These are phyloP conservation scores for Apophysomyces sp. DNA, from an alignment of 371 early-diverging fungal genomes.

Conservation along the genomic window DNA sequence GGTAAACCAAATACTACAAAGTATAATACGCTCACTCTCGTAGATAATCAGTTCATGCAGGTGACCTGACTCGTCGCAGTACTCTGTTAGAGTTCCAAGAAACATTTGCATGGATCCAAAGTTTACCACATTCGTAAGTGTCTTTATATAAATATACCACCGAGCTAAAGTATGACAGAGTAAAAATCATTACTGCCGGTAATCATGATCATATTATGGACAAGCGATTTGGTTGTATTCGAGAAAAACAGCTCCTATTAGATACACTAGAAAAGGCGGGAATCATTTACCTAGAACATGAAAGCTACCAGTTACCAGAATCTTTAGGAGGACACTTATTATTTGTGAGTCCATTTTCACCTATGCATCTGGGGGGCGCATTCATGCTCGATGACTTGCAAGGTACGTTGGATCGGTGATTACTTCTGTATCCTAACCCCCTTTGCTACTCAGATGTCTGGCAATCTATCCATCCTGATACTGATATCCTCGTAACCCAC, in stretches of 20 bases:
- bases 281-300: constrained; percentile 51
- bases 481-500: constrained; percentile 56
- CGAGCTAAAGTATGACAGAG: constrained; percentile 12
- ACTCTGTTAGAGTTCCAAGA: constrained; percentile 14
- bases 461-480: constrained; percentile 41
- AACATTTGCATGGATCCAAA: constrained; percentile 32
- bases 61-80: constrained; percentile 38
- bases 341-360: constrained; percentile 57
- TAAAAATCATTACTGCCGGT: constrained; percentile 54
- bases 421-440: neutral
- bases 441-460: constrained; percentile 28
- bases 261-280: constrained; percentile 21
- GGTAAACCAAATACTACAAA: constrained; percentile 25
- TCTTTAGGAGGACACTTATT: constrained; percentile 31
- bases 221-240: constrained; percentile 10
- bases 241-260: constrained; percentile 20
- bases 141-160: neutral
- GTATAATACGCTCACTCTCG: too few species aligned
- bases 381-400: constrained; percentile 45
- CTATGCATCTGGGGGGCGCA: constrained; percentile 51
- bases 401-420: constrained; percentile 24
- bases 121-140: constrained; percentile 32
- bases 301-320: constrained; percentile 32
- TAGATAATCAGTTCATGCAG: constrained; percentile 35
- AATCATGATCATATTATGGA: constrained; percentile 54